Evolutionary conservation across 1,284 basidiomycete genomes (phyloP).

Genomic region (Papiliotrema laurentii): DNA sequence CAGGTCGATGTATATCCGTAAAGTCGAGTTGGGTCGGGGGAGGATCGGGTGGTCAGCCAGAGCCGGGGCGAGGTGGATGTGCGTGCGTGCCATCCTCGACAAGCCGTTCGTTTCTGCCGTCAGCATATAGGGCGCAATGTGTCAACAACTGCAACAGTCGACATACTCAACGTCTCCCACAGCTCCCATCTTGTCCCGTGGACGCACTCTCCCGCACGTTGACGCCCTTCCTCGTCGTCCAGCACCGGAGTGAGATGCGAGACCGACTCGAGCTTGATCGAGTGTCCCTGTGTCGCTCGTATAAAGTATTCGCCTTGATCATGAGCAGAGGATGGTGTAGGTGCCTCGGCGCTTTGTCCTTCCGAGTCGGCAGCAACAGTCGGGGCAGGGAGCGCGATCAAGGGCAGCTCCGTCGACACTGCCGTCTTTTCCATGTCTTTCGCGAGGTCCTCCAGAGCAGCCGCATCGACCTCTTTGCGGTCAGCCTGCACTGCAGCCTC

Average conservation of each 20-base stretch:
- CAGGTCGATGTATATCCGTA: slow-evolving; percentile 46
- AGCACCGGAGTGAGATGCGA: slow-evolving; percentile 45
- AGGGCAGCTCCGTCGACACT: slow-evolving; percentile 23
- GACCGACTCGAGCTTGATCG: slow-evolving; percentile 65
- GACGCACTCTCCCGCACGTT: slow-evolving; percentile 34
- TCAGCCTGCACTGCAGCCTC: not conserved
- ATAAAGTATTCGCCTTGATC: slow-evolving; percentile 69
- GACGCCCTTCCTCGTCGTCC: slow-evolving; percentile 30
- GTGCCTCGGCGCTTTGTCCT: not conserved
- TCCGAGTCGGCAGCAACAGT: not conserved
- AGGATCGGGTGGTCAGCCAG: slow-evolving; percentile 23
- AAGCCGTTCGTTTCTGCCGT: slow-evolving; percentile 23
- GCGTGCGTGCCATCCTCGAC: slow-evolving; percentile 43
- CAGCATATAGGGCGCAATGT: not conserved
- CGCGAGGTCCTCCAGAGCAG: slow-evolving; percentile 17
- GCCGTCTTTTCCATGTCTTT: slow-evolving; percentile 6
- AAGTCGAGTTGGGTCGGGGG: slow-evolving; percentile 38
- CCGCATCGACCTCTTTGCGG: slow-evolving; percentile 14
- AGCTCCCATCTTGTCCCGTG: slow-evolving; percentile 46
- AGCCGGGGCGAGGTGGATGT: slow-evolving; percentile 47
- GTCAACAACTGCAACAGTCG: not conserved
- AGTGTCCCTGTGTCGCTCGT: slow-evolving; percentile 91
- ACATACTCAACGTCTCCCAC: slow-evolving; percentile 45
- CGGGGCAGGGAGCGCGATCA: slow-evolving; percentile 18
- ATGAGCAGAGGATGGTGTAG: not conserved